A percentile compares a stretch with the other conserved stretches of the same genome.
Conservation (phyloP, 176 grass and related monocot species). For the sorghum (Sorghum bicolor) region DNA sequence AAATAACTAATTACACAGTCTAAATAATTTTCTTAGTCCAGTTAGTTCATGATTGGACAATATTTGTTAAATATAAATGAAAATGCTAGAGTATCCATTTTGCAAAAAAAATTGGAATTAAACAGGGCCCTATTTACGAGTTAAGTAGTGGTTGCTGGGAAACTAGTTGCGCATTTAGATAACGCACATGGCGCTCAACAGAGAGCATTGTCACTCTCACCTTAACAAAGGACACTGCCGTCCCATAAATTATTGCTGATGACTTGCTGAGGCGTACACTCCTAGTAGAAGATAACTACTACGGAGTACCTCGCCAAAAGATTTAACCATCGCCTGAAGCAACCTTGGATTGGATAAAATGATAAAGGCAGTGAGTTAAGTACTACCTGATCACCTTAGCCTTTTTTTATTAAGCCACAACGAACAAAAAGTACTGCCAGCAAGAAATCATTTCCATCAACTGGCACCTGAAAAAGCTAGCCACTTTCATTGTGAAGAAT, state of each 20-base stretch:
- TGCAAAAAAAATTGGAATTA: too few species aligned
- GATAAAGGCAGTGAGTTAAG: background rate
- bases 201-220: constrained; percentile 5
- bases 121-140: background rate
- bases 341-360: background rate
- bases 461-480: background rate
- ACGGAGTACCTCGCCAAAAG: background rate
- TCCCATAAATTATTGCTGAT: constrained; percentile 9
- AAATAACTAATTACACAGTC: too few species aligned
- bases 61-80: too few species aligned
- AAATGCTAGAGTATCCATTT: too few species aligned
- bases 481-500: background rate
- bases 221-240: constrained; percentile 10
- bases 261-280: background rate
- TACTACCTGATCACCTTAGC: background rate
- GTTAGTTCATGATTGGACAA: too few species aligned
- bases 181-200: constrained; percentile 27
- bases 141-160: background rate
- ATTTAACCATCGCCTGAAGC: background rate
- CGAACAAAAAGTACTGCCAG: background rate
- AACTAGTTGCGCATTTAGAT: constrained; percentile 7
- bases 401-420: background rate
- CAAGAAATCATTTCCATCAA: constrained; percentile 30
- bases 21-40: too few species aligned
- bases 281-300: background rate